Conservation (phyloP, 2,329 filamentous ascomycete genomes). For the Claviceps humidiphila region DNA sequence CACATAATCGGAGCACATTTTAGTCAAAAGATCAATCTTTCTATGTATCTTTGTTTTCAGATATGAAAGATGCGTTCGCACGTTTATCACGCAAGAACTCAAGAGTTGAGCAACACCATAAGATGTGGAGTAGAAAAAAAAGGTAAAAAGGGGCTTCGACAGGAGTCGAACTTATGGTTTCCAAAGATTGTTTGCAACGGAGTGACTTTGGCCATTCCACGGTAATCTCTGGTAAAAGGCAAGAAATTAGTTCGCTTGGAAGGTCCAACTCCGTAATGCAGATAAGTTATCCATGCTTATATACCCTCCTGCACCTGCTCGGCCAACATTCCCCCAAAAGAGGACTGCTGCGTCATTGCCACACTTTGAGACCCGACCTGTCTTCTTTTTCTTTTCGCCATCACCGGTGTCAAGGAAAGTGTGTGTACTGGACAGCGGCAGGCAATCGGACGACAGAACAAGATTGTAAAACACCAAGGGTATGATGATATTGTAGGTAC, state of each 20-base stretch:
- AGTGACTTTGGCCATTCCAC: constrained; percentile 9
- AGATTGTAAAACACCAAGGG: too few relatives aligned
- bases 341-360: too few relatives aligned
- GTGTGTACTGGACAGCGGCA: too few relatives aligned
- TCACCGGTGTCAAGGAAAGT: too few relatives aligned
- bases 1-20: too few relatives aligned
- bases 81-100: not conserved
- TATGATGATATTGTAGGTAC: too few relatives aligned
- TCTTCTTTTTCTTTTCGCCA: too few relatives aligned
- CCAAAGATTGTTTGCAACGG: constrained; percentile 7
- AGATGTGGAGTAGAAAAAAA: not conserved
- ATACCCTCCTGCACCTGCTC: not conserved
- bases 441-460: too few relatives aligned
- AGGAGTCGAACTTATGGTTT: constrained; percentile 3
- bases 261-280: constrained; percentile 6
- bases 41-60: too few relatives aligned
- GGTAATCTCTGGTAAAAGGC: constrained; percentile 11
- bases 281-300: not conserved
- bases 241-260: constrained; percentile 10
- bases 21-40: too few relatives aligned
- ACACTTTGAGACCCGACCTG: too few relatives aligned
- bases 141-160: not conserved
- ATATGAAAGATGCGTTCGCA: not conserved
- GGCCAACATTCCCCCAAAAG: too few relatives aligned
- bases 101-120: not conserved